Conservation (phyloP, 2,329 filamentous ascomycete species). For the Colletotrichum viniferum region DNA sequence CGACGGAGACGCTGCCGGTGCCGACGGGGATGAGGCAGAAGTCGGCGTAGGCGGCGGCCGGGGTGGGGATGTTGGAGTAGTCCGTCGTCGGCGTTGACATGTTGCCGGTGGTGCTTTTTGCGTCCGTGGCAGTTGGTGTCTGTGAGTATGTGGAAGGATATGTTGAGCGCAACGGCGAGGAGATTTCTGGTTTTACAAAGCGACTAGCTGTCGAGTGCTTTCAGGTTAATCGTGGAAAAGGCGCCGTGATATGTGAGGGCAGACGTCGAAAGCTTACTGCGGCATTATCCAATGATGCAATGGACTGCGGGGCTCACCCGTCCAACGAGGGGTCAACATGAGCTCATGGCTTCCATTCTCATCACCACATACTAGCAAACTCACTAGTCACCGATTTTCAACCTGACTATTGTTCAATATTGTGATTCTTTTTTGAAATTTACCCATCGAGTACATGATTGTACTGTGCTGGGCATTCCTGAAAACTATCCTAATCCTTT, state of each 20-base stretch:
- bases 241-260: background rate
- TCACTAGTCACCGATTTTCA: background rate
- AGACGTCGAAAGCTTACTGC: background rate
- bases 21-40: slow-evolving; percentile 93
- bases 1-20: slow-evolving; percentile 76
- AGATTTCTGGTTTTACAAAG: background rate
- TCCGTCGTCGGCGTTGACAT: slow-evolving; percentile 35
- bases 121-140: background rate
- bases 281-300: background rate
- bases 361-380: background rate
- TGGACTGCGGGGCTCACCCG: background rate
- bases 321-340: background rate
- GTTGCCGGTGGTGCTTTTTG: background rate
- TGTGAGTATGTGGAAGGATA: background rate
- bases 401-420: background rate
- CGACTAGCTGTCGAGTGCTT: no score
- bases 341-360: background rate
- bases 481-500: background rate
- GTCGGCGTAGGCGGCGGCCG: slow-evolving; percentile 80
- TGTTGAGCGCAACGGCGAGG: background rate
- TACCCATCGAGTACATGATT: no score
- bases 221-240: background rate
- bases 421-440: background rate
- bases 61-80: slow-evolving; percentile 63
- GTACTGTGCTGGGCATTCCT: background rate